Conservation (phyloP, 257 asterid species). For the Fraxinus cuspidata region DNA sequence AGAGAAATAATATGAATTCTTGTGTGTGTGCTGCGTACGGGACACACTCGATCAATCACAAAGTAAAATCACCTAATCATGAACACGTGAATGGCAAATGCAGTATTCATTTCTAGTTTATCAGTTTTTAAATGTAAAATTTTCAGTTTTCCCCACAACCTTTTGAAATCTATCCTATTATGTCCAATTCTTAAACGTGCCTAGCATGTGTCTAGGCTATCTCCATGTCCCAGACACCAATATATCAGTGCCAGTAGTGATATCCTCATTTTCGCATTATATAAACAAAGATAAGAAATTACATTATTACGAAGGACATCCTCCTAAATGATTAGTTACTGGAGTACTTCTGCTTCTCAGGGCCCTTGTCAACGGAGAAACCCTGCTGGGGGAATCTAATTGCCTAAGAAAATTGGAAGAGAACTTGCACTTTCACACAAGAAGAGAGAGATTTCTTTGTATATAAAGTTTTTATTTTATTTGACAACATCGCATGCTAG, state of each 20-base stretch:
- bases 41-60: not conserved
- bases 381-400: not conserved
- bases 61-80: not conserved
- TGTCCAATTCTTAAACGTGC: not conserved
- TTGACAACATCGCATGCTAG: not conserved
- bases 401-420: not conserved
- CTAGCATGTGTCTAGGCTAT: not conserved
- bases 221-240: not conserved
- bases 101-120: not conserved
- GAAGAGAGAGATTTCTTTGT: not conserved
- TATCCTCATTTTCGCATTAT: not conserved
- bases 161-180: not conserved
- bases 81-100: not conserved
- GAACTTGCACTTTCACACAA: not conserved
- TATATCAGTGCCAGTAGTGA: not conserved
- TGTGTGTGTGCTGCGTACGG: not conserved
- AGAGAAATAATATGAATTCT: not conserved
- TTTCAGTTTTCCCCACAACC: not conserved
- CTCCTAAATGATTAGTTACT: not conserved
- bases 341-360: not conserved
- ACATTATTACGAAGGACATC: not conserved
- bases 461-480: not conserved
- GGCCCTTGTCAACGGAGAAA: not conserved
- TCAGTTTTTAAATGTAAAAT: not conserved
- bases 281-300: not conserved